phyloP scores from a whole-genome alignment of 352 stramenopile genomes.

The Vaucheria bursata region DNA sequence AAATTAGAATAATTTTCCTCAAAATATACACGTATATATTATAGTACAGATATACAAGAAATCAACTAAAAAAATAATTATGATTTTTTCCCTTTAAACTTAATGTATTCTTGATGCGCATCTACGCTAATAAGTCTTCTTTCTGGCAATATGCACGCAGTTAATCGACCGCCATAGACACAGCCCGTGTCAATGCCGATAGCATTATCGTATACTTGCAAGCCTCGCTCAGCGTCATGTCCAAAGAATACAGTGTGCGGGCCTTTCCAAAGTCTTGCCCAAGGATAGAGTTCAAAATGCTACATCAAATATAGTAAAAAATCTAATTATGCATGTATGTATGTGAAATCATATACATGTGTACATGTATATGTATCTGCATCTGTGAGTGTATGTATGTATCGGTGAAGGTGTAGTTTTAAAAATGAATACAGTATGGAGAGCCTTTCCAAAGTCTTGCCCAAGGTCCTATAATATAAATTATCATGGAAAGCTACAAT shows the following conservation, averaged over 20 bases:
- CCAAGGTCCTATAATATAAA: too few species aligned
- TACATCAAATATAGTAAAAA: neutral
- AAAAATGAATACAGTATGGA: too few species aligned
- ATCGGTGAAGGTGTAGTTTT: too few species aligned
- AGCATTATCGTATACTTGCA: conserved; percentile 48
- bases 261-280: conserved; percentile 47
- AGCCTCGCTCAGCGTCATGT: conserved; percentile 50
- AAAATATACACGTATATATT: too few species aligned
- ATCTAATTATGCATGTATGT: too few species aligned
- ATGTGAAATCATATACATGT: too few species aligned
- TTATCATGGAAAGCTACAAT: too few species aligned
- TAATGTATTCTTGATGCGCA: conserved; percentile 20
- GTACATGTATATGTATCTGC: too few species aligned
- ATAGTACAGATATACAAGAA: too few species aligned
- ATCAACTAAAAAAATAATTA: neutral
- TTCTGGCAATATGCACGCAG: conserved; percentile 50
- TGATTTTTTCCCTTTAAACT: neutral
- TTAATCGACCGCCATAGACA: conserved; percentile 53
- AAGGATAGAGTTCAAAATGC: conserved; percentile 23
- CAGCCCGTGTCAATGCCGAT: conserved; percentile 53
- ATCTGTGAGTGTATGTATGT: too few species aligned
- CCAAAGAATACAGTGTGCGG: conserved; percentile 53
- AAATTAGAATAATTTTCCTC: too few species aligned
- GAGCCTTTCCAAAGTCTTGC: too few species aligned
- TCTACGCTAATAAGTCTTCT: conserved; percentile 41